A percentile compares a stretch with the other conserved stretches of the same genome.
phyloP scores from a whole-genome alignment of 371 early-diverging fungal species.

The Mortierella sp. region DNA sequence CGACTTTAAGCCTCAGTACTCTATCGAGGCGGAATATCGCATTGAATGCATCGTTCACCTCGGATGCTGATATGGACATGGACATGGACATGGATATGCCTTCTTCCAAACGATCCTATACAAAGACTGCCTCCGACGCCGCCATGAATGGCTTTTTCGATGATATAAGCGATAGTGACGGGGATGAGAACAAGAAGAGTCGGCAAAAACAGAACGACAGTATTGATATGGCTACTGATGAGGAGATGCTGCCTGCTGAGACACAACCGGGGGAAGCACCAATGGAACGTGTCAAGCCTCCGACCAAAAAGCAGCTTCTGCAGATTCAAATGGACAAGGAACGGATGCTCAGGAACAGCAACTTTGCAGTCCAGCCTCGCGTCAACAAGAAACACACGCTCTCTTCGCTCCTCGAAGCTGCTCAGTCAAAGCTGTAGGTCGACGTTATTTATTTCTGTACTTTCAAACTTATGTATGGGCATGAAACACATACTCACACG shows the following conservation, averaged over 20 bases:
- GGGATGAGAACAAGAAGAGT: not conserved
- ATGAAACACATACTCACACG: too few relatives aligned
- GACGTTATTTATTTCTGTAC: too few relatives aligned
- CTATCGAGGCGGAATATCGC: not conserved
- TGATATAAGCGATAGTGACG: not conserved
- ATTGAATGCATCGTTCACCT: conserved; percentile 1
- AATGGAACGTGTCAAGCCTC: conserved; percentile 1
- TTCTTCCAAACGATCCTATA: not conserved
- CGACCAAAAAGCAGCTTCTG: conserved; percentile 11
- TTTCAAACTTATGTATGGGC: too few relatives aligned
- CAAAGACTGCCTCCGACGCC: not conserved
- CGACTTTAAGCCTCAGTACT: not conserved
- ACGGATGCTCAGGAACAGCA: conserved; percentile 10
- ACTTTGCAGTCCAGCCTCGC: conserved; percentile 11
- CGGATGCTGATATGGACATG: not conserved
- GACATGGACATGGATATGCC: conserved; percentile 8
- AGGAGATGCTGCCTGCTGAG: not conserved
- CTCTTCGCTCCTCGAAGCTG: conserved; percentile 10
- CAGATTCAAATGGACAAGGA: conserved; percentile 18
- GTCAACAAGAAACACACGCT: conserved; percentile 19
- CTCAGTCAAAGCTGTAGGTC: conserved; percentile 31
- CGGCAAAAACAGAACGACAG: not conserved
- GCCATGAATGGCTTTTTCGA: not conserved
- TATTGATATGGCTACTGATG: not conserved
- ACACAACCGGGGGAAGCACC: not conserved